phyloP scores from a whole-genome alignment of 2,329 filamentous ascomycete species.

The Pestalotiopsis sp. region DNA sequence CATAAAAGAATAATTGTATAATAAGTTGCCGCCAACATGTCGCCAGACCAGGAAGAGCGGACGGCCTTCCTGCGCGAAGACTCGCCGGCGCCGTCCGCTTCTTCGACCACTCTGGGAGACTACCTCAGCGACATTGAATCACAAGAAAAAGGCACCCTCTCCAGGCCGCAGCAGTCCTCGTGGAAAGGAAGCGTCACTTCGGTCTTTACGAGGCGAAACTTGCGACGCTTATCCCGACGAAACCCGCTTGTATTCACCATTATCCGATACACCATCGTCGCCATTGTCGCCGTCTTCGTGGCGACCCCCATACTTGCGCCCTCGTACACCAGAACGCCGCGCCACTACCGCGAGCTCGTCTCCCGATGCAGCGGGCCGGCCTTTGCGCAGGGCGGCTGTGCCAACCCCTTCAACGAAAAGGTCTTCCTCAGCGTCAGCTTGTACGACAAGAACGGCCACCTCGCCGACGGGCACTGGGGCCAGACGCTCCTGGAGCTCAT shows the following conservation, averaged over 20 bases:
- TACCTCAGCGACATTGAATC: conserved; percentile 16
- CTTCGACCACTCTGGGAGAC: conserved; percentile 19
- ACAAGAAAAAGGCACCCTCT: conserved; percentile 10
- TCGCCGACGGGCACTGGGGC: conserved; percentile 68
- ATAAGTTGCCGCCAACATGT: not conserved
- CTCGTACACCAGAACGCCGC: conserved; percentile 43
- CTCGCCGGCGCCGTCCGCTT: not conserved
- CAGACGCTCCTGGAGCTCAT: conserved; percentile 62
- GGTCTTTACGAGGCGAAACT: conserved; percentile 12
- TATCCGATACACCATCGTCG: conserved; percentile 26
- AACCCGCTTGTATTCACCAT: conserved; percentile 16
- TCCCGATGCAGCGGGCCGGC: conserved; percentile 30
- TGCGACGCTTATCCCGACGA: conserved; percentile 23
- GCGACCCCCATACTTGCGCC: conserved; percentile 41
- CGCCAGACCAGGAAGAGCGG: not conserved
- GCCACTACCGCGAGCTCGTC: conserved; percentile 38
- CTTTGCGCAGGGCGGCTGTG: conserved; percentile 33
- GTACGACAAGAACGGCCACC: conserved; percentile 62
- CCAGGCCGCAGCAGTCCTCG: conserved; percentile 14
- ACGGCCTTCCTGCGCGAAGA: not conserved
- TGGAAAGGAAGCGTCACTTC: conserved; percentile 19
- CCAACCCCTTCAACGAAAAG: conserved; percentile 56
- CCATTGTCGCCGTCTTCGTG: conserved; percentile 33
- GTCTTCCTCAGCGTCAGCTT: conserved; percentile 76
- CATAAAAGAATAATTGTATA: not conserved